Conservation (phyloP, 768 basidiomycete species). For the Podaxis rugospora region DNA sequence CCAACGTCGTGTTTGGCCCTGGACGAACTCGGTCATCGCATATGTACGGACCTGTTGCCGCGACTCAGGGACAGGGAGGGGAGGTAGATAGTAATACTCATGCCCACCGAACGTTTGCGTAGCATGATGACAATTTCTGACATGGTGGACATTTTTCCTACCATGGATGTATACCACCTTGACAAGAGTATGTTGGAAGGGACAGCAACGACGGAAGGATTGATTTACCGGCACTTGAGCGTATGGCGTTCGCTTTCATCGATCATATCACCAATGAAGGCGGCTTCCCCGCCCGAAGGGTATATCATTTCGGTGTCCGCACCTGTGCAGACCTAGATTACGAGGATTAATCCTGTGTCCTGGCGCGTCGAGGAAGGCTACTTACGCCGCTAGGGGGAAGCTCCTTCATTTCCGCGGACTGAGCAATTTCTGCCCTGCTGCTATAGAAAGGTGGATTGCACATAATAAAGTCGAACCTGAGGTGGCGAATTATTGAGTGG, state of each 20-base stretch:
- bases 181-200: neutral
- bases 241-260: constrained; percentile 55
- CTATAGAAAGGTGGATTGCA: constrained; percentile 97
- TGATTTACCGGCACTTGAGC: constrained; percentile 54
- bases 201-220: neutral
- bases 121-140: constrained; percentile 45
- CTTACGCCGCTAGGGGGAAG: constrained; percentile 66
- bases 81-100: neutral
- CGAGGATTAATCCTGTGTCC: neutral
- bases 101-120: constrained; percentile 37
- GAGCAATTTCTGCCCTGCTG: constrained; percentile 62
- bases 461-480: constrained; percentile 76
- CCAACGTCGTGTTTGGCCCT: constrained; percentile 92
- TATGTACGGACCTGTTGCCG: constrained; percentile 74
- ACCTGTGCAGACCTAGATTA: constrained; percentile 74
- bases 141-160: constrained; percentile 83
- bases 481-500: neutral
- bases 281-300: constrained; percentile 78
- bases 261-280: constrained; percentile 77
- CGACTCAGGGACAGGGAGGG: neutral
- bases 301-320: constrained; percentile 82
- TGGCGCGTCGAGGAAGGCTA: neutral
- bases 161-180: constrained; percentile 93
- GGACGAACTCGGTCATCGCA: constrained; percentile 76
- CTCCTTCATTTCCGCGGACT: constrained; percentile 60